These are phyloP conservation scores for Phytophthora fragariaefolia DNA, from an alignment of 352 stramenopile genomes.

Conservation along the genomic window DNA sequence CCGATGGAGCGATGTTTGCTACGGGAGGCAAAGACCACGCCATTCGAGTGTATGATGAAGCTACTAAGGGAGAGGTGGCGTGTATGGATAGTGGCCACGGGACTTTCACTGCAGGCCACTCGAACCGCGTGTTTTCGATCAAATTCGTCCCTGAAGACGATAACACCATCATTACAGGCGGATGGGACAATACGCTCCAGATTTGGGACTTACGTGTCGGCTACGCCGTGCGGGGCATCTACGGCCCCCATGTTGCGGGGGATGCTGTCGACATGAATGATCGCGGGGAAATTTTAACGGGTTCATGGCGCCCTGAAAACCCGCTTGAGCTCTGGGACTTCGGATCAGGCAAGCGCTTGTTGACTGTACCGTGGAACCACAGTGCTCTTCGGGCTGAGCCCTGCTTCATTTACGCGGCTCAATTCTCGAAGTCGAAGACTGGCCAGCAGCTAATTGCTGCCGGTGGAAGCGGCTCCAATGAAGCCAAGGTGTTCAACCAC, in stretches of 20 bases:
- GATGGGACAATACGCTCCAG: slow-evolving; percentile 94
- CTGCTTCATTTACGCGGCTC: slow-evolving; percentile 90
- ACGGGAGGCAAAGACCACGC: slow-evolving; percentile 89
- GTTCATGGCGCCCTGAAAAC: slow-evolving; percentile 90
- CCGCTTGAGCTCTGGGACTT: slow-evolving; percentile 93
- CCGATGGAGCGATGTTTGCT: slow-evolving; percentile 87
- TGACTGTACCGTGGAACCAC: slow-evolving; percentile 87
- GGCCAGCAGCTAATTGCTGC: slow-evolving; percentile 78
- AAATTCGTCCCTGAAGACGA: slow-evolving; percentile 88
- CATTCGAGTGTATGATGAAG: slow-evolving; percentile 90
- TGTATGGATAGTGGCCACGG: slow-evolving; percentile 73
- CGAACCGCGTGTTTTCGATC: slow-evolving; percentile 92
- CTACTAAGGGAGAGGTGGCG: slow-evolving; percentile 79
- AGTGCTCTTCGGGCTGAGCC: slow-evolving; percentile 77
- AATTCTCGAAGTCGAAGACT: slow-evolving; percentile 81
- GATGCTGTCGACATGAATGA: slow-evolving; percentile 82
- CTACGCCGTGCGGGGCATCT: slow-evolving; percentile 90
- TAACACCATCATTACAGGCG: slow-evolving; percentile 85
- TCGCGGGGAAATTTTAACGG: slow-evolving; percentile 86
- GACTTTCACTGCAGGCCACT: slow-evolving; percentile 84
- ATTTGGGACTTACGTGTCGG: slow-evolving; percentile 91
- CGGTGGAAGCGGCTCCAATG: slow-evolving; percentile 89
- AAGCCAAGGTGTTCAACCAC: slow-evolving; percentile 92
- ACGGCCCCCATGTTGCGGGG: slow-evolving; percentile 89
- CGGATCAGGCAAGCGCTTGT: slow-evolving; percentile 76